Evolutionary conservation across 148 eudicot genomes (phyloP).

Genomic region (Rhododendron molle): DNA sequence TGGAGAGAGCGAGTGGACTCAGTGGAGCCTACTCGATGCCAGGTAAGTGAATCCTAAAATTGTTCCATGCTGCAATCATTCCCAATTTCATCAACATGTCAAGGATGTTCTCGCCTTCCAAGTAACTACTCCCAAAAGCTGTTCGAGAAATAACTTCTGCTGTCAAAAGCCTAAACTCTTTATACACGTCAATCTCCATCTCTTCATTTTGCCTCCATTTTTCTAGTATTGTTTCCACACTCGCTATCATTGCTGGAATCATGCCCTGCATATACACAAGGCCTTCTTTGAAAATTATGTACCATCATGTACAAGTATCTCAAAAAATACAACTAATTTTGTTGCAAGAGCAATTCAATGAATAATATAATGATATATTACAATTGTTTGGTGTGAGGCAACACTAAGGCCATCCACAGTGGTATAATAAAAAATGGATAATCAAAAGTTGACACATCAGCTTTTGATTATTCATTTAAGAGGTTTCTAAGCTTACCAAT

Average conservation of each 20-base stretch:
- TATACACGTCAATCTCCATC: neutral
- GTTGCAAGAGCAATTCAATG: too few species aligned
- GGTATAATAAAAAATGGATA: too few species aligned
- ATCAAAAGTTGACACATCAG: too few species aligned
- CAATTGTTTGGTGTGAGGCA: too few species aligned
- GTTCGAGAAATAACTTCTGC: slow-evolving; percentile 1
- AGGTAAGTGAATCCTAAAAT: neutral
- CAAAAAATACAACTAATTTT: too few species aligned
- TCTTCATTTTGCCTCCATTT: slow-evolving; percentile 8
- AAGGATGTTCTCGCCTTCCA: slow-evolving; percentile 6
- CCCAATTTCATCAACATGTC: neutral
- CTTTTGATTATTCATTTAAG: too few species aligned
- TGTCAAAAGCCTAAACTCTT: neutral
- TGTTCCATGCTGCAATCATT: neutral
- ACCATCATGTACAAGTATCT: neutral
- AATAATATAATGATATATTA: too few species aligned
- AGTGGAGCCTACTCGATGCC: neutral
- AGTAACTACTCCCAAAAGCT: slow-evolving; percentile 3
- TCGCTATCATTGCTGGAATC: slow-evolving; percentile 2
- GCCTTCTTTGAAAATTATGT: neutral
- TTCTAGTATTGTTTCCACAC: slow-evolving; percentile 7
- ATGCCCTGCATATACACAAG: neutral
- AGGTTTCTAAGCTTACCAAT: too few species aligned
- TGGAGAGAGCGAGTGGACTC: too few species aligned
- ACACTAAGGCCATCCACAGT: too few species aligned